Evolutionary conservation across 2,329 filamentous ascomycete genomes (phyloP).

Genomic region (Purpureocillium lavendulum): DNA sequence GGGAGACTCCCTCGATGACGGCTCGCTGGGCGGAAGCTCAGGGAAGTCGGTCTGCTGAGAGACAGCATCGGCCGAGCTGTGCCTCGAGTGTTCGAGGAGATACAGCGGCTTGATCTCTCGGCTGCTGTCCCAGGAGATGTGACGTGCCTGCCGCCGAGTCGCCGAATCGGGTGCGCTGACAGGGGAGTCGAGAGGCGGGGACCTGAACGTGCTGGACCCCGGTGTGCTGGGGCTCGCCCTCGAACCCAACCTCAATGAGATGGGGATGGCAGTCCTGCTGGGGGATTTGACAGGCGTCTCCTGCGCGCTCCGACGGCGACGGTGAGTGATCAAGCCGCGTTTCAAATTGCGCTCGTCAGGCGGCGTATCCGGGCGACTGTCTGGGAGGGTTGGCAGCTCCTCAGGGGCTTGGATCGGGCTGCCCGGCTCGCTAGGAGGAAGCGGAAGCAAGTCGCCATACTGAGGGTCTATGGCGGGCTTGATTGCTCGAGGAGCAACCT

Average conservation of each 20-base stretch:
- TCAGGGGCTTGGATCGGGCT: slow-evolving; percentile 31
- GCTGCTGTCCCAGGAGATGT: slow-evolving; percentile 53
- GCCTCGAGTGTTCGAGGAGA: slow-evolving; percentile 59
- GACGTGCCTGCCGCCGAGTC: slow-evolving; percentile 34
- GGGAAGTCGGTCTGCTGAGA: slow-evolving; percentile 32
- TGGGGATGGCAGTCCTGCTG: slow-evolving; percentile 49
- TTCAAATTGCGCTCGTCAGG: slow-evolving; percentile 35
- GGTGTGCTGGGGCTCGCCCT: slow-evolving; percentile 36
- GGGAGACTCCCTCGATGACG: slow-evolving; percentile 25
- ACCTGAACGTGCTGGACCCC: slow-evolving; percentile 18
- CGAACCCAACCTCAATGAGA: slow-evolving; percentile 44
- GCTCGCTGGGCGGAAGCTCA: slow-evolving; percentile 37
- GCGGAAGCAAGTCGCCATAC: slow-evolving; percentile 55
- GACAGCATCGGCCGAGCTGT: slow-evolving; percentile 23
- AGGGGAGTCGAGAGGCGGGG: slow-evolving; percentile 29
- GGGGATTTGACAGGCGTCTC: slow-evolving; percentile 41
- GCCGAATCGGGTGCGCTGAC: slow-evolving; percentile 23
- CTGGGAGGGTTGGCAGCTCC: slow-evolving; percentile 46
- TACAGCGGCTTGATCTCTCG: slow-evolving; percentile 75
- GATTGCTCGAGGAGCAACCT: slow-evolving; percentile 48
- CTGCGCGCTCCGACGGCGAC: slow-evolving; percentile 39
- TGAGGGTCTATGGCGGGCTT: slow-evolving; percentile 59
- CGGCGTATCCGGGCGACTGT: slow-evolving; percentile 51
- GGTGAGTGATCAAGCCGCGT: slow-evolving; percentile 31
- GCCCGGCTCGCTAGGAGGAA: slow-evolving; percentile 51